Evolutionary conservation across 768 basidiomycete genomes (phyloP), one percentile per base, ranked within the genome.

Genomic region (Tylopilus cervinicoccineus): DNA sequence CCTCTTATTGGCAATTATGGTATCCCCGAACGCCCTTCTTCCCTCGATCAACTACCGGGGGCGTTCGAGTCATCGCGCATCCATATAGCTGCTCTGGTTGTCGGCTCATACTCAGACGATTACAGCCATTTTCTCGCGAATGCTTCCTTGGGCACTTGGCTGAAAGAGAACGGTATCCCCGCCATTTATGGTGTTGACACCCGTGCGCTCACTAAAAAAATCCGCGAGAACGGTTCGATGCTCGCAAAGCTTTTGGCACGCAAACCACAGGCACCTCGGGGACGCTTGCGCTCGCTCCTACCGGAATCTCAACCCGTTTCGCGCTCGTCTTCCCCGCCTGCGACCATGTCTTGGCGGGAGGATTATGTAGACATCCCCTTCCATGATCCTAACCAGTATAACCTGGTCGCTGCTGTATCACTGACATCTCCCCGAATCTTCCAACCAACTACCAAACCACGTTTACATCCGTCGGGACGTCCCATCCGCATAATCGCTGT

Each of bases 1-100:
- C 96, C 96, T 13, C 77, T 99, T 58, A 75, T 98, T 55, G 96
- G 96, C 31, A 98, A 97, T 67, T 99, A 99, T 65, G 96, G 96
- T 62, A 93, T 98, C 20, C 96, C 96, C 44, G 76, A 77, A 52
- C 83, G 92, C 47, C 64, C 61, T 53, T 50, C 54, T 31, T 53
- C 74, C 28, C 60, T 79, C 33, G 78, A 84, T 52, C 70, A 72
- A 23, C 70, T 93, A 37, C 85, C 87, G 2, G 66, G 68, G 33
- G 83, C 89, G 52, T 98, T 98, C 69, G 96, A 99, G 75, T 96
- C 93, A 2, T 89, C 86, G 33, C 83, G 90, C 55, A 95, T 99
- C 52, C 96, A 99, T 68, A 73, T 98, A 58, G 78, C 94, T 5
- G 96, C 86, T 6, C 79, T 99, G 49, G 79, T 98, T 43, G 84